These are phyloP conservation scores for Saccharomycopsis fermentans DNA, from an alignment of 805 yeast genomes.

Conservation along the genomic window DNA sequence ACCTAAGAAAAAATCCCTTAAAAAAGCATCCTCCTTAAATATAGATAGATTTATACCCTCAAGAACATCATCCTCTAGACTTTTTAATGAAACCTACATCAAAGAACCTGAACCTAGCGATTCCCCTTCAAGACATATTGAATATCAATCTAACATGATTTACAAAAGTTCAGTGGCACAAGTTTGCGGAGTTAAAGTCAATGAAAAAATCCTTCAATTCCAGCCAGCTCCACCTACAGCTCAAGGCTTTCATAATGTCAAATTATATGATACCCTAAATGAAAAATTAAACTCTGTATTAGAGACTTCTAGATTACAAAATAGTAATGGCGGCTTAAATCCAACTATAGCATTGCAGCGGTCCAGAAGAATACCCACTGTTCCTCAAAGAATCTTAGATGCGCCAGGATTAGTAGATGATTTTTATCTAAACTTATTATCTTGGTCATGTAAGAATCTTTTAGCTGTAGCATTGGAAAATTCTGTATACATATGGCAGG, in stretches of 20 bases:
- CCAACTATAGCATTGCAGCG: constrained; percentile 29
- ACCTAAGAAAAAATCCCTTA: constrained; percentile 15
- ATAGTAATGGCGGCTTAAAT: constrained; percentile 23
- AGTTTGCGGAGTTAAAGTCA: constrained; percentile 84
- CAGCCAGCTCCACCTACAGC: constrained; percentile 77
- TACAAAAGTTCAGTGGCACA: constrained; percentile 82
- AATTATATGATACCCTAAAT: constrained; percentile 21
- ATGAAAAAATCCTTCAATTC: constrained; percentile 75
- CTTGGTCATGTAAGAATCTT: constrained; percentile 78
- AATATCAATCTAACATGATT: constrained; percentile 33
- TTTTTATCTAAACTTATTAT: constrained; percentile 74
- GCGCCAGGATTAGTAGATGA: constrained; percentile 95
- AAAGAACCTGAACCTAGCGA: constrained; percentile 33
- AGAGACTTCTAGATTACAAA: constrained; percentile 15
- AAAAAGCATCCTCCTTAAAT: constrained; percentile 27
- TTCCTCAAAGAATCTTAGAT: constrained; percentile 88
- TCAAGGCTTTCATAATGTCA: constrained; percentile 26
- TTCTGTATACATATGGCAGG: constrained; percentile 87
- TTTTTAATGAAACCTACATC: constrained; percentile 29
- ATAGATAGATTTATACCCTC: constrained; percentile 54
- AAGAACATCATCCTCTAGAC: constrained; percentile 38
- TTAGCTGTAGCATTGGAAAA: constrained; percentile 83
- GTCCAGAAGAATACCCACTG: constrained; percentile 69
- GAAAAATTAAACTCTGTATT: constrained; percentile 21
- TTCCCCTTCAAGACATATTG: constrained; percentile 34